phyloP scores from a whole-genome alignment of 2,329 filamentous ascomycete genomes.

The Trichoderma atrobrunneum region DNA sequence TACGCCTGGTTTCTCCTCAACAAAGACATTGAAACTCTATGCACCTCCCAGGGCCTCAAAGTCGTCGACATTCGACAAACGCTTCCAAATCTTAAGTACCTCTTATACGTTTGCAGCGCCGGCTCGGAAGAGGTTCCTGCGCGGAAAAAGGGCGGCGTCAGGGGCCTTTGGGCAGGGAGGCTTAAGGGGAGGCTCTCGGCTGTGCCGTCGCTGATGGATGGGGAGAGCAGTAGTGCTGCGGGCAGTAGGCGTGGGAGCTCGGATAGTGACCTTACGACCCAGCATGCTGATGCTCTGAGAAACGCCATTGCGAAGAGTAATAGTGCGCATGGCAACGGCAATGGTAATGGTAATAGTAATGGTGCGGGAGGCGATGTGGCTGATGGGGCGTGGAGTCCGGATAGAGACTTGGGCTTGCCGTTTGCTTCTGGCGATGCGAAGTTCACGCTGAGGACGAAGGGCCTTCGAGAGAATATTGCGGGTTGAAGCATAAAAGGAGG shows the following conservation, averaged over 20 bases:
- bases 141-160: slow-evolving; percentile 59
- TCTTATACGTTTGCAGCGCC: slow-evolving; percentile 84
- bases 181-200: slow-evolving; percentile 38
- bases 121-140: slow-evolving; percentile 64
- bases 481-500: not conserved
- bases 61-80: slow-evolving; percentile 90
- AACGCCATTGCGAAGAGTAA: slow-evolving; percentile 32
- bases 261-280: slow-evolving; percentile 41
- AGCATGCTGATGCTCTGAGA: slow-evolving; percentile 42
- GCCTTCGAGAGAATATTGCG: slow-evolving; percentile 47
- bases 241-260: slow-evolving; percentile 43
- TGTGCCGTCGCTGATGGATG: slow-evolving; percentile 28
- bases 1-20: slow-evolving; percentile 97
- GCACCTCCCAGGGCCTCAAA: slow-evolving; percentile 65
- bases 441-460: slow-evolving; percentile 55
- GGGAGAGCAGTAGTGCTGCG: slow-evolving; percentile 38
- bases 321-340: slow-evolving; percentile 19
- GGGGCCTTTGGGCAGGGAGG: slow-evolving; percentile 54
- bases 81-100: slow-evolving; percentile 87
- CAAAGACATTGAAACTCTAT: slow-evolving; percentile 79
- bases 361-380: slow-evolving; percentile 13
- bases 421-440: slow-evolving; percentile 47
- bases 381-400: slow-evolving; percentile 15
- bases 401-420: slow-evolving; percentile 37
- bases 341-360: slow-evolving; percentile 17